A percentile compares a stretch with the other conserved stretches of the same genome.
Conservation (phyloP, 805 yeast species). For the Lachancea dasiensis region DNA sequence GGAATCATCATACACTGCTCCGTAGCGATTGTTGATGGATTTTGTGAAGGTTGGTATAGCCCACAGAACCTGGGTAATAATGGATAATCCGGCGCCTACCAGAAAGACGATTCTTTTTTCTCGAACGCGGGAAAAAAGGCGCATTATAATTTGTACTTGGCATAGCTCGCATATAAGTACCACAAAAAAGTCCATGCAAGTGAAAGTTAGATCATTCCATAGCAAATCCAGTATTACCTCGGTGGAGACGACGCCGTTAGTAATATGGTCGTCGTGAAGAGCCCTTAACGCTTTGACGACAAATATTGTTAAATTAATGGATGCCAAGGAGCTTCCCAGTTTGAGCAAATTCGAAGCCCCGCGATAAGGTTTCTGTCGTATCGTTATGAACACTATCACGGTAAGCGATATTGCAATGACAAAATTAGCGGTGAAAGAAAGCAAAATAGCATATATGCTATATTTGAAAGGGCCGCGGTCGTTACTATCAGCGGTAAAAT, state of each 20-base stretch:
- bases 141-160: conserved; percentile 66
- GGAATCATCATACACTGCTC: conserved; percentile 11
- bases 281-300: conserved; percentile 43
- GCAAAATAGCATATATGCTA: conserved; percentile 56
- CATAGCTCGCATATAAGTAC: conserved; percentile 54
- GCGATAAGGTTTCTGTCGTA: conserved; percentile 54
- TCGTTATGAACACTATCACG: conserved; percentile 57
- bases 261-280: conserved; percentile 43
- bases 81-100: conserved; percentile 48
- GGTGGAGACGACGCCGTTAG: conserved; percentile 31
- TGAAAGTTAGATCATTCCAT: conserved; percentile 41
- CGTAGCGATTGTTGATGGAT: conserved; percentile 12
- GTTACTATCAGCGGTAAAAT: conserved; percentile 31
- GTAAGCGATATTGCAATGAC: conserved; percentile 60
- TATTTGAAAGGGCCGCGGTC: conserved; percentile 44
- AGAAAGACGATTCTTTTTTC: conserved; percentile 61
- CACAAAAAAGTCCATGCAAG: conserved; percentile 51
- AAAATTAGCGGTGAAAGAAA: conserved; percentile 57
- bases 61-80: conserved; percentile 62
- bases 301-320: conserved; percentile 48
- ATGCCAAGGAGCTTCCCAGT: conserved; percentile 45
- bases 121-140: conserved; percentile 58
- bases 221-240: conserved; percentile 31
- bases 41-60: conserved; percentile 51
- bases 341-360: conserved; percentile 26